A percentile compares a stretch with the other conserved stretches of the same genome.
These are phyloP conservation scores for Gentiana macrophylla DNA, from an alignment of 257 asterid genomes.

Conservation along the genomic window DNA sequence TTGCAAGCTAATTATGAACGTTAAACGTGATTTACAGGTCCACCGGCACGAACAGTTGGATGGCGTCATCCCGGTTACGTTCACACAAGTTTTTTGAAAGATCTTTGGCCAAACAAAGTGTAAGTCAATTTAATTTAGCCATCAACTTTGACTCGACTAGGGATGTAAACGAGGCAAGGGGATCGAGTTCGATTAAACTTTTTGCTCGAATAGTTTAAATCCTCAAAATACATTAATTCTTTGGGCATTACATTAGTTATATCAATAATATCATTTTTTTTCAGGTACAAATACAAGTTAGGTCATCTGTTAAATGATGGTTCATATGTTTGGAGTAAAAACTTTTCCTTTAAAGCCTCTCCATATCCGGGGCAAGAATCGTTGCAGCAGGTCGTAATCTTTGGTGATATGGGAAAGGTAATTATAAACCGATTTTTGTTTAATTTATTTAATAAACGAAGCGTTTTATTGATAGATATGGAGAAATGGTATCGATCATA, in stretches of 20 bases:
- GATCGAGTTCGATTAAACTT: not conserved
- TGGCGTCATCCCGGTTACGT: constrained; percentile 91
- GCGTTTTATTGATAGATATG: too few species aligned
- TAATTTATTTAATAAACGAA: too few species aligned
- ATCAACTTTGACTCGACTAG: not conserved
- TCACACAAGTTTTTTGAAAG: constrained; percentile 67
- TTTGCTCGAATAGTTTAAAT: too few species aligned
- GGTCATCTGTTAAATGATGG: constrained; percentile 55
- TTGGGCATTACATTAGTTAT: too few species aligned
- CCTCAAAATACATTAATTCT: too few species aligned
- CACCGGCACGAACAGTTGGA: constrained; percentile 80
- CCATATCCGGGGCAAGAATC: constrained; percentile 87
- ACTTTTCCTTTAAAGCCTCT: constrained; percentile 54
- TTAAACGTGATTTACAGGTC: constrained; percentile 24
- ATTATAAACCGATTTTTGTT: not conserved
- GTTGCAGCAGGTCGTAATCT: constrained; percentile 64
- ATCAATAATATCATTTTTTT: not conserved
- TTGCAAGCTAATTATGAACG: not conserved
- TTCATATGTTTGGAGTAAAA: constrained; percentile 62
- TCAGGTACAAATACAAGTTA: constrained; percentile 63
- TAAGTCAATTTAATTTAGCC: not conserved
- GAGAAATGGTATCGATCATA: too few species aligned
- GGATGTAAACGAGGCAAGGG: not conserved
- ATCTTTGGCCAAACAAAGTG: constrained; percentile 54
- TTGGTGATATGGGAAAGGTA: constrained; percentile 97